Evolutionary conservation across 2,329 filamentous ascomycete species (phyloP).

Genomic region (Coleophoma eucalyptorum): DNA sequence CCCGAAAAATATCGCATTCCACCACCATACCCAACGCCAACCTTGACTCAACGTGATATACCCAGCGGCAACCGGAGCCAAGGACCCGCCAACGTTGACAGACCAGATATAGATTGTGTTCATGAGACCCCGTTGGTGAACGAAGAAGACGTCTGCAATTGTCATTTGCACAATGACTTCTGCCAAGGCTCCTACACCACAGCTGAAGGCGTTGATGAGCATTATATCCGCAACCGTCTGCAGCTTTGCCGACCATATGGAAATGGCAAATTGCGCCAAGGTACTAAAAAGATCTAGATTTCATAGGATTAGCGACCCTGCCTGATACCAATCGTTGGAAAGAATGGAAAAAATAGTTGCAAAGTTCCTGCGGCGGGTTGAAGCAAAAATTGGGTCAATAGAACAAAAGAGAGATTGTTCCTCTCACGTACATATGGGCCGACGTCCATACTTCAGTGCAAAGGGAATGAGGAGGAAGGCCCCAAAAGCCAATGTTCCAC

Average conservation of each 20-base stretch:
- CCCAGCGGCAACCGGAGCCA: slow-evolving; percentile 37
- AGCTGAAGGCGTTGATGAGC: slow-evolving; percentile 36
- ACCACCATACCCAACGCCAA: slow-evolving; percentile 50
- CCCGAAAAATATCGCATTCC: slow-evolving; percentile 35
- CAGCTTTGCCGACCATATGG: slow-evolving; percentile 39
- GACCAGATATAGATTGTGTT: slow-evolving; percentile 40
- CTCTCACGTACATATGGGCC: slow-evolving; percentile 33
- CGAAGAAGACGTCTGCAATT: slow-evolving; percentile 42
- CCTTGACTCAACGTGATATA: slow-evolving; percentile 33
- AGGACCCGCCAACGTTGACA: slow-evolving; percentile 22
- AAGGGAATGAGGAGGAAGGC: slow-evolving; percentile 39
- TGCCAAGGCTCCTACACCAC: slow-evolving; percentile 37
- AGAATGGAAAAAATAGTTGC: too few species aligned
- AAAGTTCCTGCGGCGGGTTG: too few species aligned
- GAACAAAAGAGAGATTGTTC: too few species aligned
- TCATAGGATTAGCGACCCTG: too few species aligned
- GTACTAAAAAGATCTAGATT: slow-evolving; percentile 30
- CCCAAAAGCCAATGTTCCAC: slow-evolving; percentile 36
- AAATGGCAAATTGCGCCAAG: slow-evolving; percentile 29
- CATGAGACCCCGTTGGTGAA: slow-evolving; percentile 41
- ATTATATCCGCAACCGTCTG: slow-evolving; percentile 38
- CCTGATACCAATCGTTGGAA: too few species aligned
- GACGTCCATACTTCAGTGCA: slow-evolving; percentile 39
- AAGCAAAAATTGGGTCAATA: too few species aligned
- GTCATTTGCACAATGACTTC: slow-evolving; percentile 44